Base-by-base conservation (phyloP, 2,329 filamentous ascomycete species). In the Aspergillus texensis region DNA sequence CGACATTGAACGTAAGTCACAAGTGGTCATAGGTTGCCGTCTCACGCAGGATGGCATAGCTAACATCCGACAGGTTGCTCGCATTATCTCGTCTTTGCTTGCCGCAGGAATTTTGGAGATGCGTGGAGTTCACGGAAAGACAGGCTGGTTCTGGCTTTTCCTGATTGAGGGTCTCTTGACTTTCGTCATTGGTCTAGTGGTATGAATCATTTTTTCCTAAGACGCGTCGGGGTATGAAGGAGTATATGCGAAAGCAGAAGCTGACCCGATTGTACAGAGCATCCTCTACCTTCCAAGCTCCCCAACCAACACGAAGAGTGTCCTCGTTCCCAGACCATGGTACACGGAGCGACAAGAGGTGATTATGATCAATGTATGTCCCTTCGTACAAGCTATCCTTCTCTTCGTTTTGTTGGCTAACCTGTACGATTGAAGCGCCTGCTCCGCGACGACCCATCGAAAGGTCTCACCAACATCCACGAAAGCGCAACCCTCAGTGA, bases 381-480 rank as follows among this genome's bases (percentile, higher is more conserved):
- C n/a, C 9, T 39, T n/a, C 21, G 14, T 1, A 4, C 28, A 36
- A 16, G 8, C 34, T 36, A 3, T 2, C 26, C 6, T 19, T n/a
- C n/a, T 12, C 14, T 2, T 0, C 9, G 6, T 1, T 1, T 32
- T 10, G 6, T n/a, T 3, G 1, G 26, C 45, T 39, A 24, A 41
- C 41, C 19, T 16, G 32, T 32, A 53, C 56, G 30, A 19, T 4
- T 1, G 50, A 28, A 81, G 71, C 80, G 83, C 8, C 80, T 85
- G 12, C 75, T 85, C 14, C 80, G 84, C 39, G 84, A 86, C 55
- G 84, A 86, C 67, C 83, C 84, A 0, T 83, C 83, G 41, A 86
- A 86, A 73, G 84, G 73, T 16, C 75, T 84, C 14, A 85, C 82
- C 0, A 75, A 77, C 16, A 71, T 84, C 59, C 77, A 80, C 62